These are phyloP conservation scores for Psilocybe sp. DNA, from an alignment of 768 basidiomycete species.

Conservation along the genomic window DNA sequence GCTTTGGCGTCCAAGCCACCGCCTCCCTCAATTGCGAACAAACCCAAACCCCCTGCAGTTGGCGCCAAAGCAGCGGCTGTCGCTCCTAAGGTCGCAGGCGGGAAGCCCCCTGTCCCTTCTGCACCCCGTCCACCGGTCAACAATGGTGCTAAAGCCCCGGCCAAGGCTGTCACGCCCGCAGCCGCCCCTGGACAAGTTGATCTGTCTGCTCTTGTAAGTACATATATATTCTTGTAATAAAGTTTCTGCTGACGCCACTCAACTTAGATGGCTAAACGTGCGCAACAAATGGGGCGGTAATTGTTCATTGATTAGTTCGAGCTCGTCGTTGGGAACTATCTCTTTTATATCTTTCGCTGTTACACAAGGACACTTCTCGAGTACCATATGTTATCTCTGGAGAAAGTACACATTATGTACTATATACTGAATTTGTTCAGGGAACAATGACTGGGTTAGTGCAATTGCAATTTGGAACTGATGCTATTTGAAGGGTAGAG, in stretches of 20 bases:
- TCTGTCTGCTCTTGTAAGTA: constrained; percentile 77
- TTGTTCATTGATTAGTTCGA: no score
- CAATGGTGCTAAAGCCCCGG: constrained; percentile 38
- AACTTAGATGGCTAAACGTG: constrained; percentile 72
- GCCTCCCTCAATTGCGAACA: constrained; percentile 62
- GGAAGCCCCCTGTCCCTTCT: constrained; percentile 62
- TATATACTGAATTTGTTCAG: no score
- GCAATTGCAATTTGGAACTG: no score
- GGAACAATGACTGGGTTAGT: no score
- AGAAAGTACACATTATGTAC: no score
- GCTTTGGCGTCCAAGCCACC: constrained; percentile 48
- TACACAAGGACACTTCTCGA: no score
- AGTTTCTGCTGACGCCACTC: constrained; percentile 3
- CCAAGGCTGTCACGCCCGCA: constrained; percentile 33
- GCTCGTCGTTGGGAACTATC: no score
- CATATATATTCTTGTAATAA: constrained; percentile 4
- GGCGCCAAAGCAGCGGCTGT: constrained; percentile 37
- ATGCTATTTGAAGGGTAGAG: no score
- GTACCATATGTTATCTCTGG: no score
- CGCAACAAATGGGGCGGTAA: constrained; percentile 49
- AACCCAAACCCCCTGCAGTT: constrained; percentile 61
- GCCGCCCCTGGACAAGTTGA: constrained; percentile 64
- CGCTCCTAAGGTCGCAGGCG: constrained; percentile 37
- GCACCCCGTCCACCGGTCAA: constrained; percentile 48
- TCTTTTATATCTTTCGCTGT: no score